Percentiles rank a stretch among this genome's conserved stretches.
These are phyloP conservation scores for Lentinus tigrinus DNA, from an alignment of 768 basidiomycete genomes.

Conservation along the genomic window DNA sequence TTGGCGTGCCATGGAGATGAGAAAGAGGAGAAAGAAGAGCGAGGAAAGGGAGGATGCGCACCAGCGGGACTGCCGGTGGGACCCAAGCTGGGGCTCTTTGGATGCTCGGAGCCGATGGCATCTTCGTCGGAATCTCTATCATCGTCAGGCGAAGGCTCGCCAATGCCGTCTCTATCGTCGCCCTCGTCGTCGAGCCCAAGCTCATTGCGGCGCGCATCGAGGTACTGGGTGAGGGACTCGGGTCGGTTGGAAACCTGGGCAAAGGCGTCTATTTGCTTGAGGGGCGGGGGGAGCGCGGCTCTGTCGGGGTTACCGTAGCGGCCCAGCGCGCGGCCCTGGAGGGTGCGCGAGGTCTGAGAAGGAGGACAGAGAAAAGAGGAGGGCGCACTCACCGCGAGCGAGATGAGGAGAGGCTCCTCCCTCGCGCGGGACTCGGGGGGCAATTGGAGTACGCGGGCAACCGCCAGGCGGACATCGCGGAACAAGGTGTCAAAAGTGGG, in stretches of 20 bases:
- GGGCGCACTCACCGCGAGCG: constrained; percentile 9
- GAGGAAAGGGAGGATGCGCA: constrained; percentile 7
- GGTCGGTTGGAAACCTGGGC: constrained; percentile 3
- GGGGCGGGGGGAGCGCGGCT: constrained; percentile 16
- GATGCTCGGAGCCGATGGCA: constrained; percentile 20
- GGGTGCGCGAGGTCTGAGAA: constrained; percentile 8
- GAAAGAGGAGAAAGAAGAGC: constrained; percentile 5
- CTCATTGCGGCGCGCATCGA: constrained; percentile 12
- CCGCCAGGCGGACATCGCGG: constrained; percentile 15
- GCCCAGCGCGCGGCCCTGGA: constrained; percentile 12
- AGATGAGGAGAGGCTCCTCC: constrained; percentile 8
- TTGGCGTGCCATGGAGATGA: constrained; percentile 9
- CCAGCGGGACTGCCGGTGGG: constrained; percentile 12
- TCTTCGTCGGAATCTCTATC: constrained; percentile 18
- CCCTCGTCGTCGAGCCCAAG: constrained; percentile 13
- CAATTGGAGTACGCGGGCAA: constrained; percentile 13
- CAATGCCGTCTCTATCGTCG: constrained; percentile 16
- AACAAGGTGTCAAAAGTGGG: constrained; percentile 14
- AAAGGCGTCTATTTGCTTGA: constrained; percentile 19
- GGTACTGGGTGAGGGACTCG: constrained; percentile 16
- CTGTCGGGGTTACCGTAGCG: constrained; percentile 12
- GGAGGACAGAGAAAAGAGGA: neutral
- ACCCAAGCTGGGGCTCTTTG: constrained; percentile 17
- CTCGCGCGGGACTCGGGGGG: constrained; percentile 14
- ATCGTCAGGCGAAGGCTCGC: constrained; percentile 15